These are phyloP conservation scores for Rhododendron ferrugineum DNA, from an alignment of 148 eudicot genomes.

Conservation along the genomic window DNA sequence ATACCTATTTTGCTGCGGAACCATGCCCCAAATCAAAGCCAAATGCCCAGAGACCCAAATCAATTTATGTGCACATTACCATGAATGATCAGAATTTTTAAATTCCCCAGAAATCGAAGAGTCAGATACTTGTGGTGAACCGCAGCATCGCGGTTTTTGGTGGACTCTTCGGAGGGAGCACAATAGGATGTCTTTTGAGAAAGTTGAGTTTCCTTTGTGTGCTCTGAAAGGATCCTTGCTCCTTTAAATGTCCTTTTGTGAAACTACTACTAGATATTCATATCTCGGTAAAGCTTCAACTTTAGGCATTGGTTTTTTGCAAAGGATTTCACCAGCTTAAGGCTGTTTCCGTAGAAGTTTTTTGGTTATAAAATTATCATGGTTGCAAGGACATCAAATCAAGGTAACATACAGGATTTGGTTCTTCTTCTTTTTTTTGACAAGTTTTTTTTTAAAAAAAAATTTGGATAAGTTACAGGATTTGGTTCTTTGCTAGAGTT, in stretches of 20 bases:
- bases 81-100: neutral
- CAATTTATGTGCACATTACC: no score
- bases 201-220: neutral
- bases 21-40: no score
- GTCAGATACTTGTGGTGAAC: neutral
- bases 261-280: neutral
- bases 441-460: no score
- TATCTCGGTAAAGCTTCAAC: neutral
- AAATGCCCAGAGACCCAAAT: no score
- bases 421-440: neutral
- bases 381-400: neutral
- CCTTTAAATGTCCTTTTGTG: neutral
- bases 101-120: neutral
- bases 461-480: no score
- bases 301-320: neutral
- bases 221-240: neutral
- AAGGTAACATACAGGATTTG: neutral
- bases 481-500: neutral
- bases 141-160: neutral
- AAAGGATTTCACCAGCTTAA: neutral
- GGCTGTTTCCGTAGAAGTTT: neutral
- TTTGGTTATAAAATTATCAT: neutral
- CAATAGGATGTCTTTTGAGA: neutral
- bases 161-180: neutral
- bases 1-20: no score